Percentiles rank a stretch among this genome's conserved stretches.
Evolutionary conservation across 116 monocot species (phyloP).

Genomic region (Cymodocea nodosa): DNA sequence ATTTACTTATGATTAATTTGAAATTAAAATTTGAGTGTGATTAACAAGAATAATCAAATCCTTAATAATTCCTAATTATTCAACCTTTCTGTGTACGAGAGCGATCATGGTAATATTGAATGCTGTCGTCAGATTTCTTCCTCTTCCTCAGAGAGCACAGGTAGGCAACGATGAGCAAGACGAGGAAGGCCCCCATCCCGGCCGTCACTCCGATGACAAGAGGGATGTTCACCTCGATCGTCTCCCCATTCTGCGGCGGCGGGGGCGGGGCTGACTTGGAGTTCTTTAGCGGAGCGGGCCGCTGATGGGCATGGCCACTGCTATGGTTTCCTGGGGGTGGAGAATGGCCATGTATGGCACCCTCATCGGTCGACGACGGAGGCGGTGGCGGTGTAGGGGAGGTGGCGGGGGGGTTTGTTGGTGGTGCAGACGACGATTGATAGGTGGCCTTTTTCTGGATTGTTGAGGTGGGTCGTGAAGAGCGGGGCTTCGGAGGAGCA

Average conservation of each 20-base stretch:
- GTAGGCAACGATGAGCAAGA: slow-evolving; percentile 18
- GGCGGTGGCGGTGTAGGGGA: background rate
- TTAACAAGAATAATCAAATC: no score
- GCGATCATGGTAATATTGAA: slow-evolving; percentile 27
- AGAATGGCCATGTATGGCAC: background rate
- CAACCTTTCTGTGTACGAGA: slow-evolving; percentile 24
- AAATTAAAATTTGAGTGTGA: no score
- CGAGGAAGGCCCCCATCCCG: slow-evolving; percentile 22
- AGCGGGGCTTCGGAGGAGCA: background rate
- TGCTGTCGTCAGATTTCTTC: slow-evolving; percentile 20
- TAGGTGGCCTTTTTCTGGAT: background rate
- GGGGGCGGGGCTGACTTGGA: background rate
- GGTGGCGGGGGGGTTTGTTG: background rate
- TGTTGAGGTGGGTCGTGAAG: background rate
- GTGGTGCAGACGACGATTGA: background rate
- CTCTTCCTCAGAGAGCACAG: slow-evolving; percentile 21
- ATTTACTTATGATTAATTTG: no score
- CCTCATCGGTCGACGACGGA: no score
- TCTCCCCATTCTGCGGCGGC: background rate
- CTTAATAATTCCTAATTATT: no score
- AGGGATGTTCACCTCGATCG: slow-evolving; percentile 16
- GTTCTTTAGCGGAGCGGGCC: background rate
- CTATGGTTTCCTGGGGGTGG: background rate
- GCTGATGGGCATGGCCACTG: background rate
- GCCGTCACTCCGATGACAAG: slow-evolving; percentile 21